Conservation (phyloP, 2,329 filamentous ascomycete species). For the Calonectria pauciramosa region DNA sequence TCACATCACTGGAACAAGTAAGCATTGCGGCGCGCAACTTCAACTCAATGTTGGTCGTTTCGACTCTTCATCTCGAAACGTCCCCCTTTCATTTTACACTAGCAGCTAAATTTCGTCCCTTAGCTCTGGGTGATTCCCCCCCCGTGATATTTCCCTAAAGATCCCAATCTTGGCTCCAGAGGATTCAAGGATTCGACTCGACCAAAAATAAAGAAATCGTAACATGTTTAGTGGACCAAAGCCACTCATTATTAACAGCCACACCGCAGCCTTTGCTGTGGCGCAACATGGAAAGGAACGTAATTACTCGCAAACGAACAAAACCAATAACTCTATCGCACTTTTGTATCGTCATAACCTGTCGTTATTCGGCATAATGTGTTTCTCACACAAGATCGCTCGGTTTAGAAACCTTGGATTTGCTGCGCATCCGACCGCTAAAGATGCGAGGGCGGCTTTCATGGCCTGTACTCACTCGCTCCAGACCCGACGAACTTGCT, state of each 20-base stretch:
- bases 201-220: not conserved
- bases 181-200: not conserved
- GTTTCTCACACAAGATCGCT: slow-evolving; percentile 46
- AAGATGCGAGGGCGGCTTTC: slow-evolving; percentile 48
- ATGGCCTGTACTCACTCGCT: slow-evolving; percentile 38
- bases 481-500: slow-evolving; percentile 48
- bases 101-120: not conserved
- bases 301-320: not conserved
- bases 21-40: slow-evolving; percentile 2
- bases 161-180: not conserved
- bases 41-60: not conserved
- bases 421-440: slow-evolving; percentile 46
- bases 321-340: slow-evolving; percentile 8
- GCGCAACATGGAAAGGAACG: slow-evolving; percentile 9
- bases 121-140: not conserved
- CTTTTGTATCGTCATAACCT: slow-evolving; percentile 19
- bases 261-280: not conserved
- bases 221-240: not conserved
- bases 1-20: not conserved
- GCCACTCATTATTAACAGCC: slow-evolving; percentile 3
- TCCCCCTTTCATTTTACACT: slow-evolving; percentile 1
- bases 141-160: not conserved
- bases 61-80: not conserved
- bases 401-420: slow-evolving; percentile 45
- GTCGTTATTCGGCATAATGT: slow-evolving; percentile 10